These are phyloP conservation scores for Anthostomella pinea DNA, from an alignment of 2,329 filamentous ascomycete species.

Conservation along the genomic window DNA sequence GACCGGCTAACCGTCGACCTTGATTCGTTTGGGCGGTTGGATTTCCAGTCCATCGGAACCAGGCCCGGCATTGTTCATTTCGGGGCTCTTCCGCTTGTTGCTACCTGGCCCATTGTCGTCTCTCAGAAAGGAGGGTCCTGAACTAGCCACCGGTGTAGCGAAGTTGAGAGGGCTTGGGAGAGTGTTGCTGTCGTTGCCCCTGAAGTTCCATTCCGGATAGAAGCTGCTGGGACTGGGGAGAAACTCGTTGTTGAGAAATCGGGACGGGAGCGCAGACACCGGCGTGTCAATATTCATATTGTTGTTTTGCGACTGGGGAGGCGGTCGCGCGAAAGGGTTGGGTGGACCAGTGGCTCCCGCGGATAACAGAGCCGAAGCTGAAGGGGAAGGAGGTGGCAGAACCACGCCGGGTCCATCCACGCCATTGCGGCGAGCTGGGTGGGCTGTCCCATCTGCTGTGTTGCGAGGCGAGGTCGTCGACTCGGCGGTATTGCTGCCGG, in stretches of 20 bases:
- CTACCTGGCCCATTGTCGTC: conserved; percentile 45
- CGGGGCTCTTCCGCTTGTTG: conserved; percentile 57
- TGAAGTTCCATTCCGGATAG: conserved; percentile 85
- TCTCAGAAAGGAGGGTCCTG: conserved; percentile 61
- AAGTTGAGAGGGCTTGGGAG: conserved; percentile 91
- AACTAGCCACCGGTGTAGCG: conserved; percentile 70
- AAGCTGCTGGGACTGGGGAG: conserved; percentile 89
- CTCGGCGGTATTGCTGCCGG: conserved; percentile 69
- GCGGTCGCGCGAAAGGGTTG: conserved; percentile 90
- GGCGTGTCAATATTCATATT: conserved; percentile 71
- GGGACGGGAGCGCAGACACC: conserved; percentile 87
- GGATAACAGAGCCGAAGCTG: conserved; percentile 78
- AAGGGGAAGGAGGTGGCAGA: conserved; percentile 88
- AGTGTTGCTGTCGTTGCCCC: conserved; percentile 72
- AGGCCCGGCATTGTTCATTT: conserved; percentile 40
- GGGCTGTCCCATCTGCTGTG: conserved; percentile 56
- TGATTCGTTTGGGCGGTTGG: conserved; percentile 52
- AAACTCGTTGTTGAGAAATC: conserved; percentile 84
- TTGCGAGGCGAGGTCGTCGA: conserved; percentile 61
- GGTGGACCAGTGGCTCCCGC: conserved; percentile 89
- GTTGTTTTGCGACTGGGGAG: conserved; percentile 62
- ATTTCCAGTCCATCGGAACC: conserved; percentile 41
- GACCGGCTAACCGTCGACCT: conserved; percentile 45
- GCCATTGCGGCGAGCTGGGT: conserved; percentile 45
- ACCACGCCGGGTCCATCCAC: conserved; percentile 67